Percentiles rank a stretch among this genome's conserved stretches.
Evolutionary conservation across 1,139 yeast genomes (phyloP).

Genomic region (Schwanniomyces etchellsii): DNA sequence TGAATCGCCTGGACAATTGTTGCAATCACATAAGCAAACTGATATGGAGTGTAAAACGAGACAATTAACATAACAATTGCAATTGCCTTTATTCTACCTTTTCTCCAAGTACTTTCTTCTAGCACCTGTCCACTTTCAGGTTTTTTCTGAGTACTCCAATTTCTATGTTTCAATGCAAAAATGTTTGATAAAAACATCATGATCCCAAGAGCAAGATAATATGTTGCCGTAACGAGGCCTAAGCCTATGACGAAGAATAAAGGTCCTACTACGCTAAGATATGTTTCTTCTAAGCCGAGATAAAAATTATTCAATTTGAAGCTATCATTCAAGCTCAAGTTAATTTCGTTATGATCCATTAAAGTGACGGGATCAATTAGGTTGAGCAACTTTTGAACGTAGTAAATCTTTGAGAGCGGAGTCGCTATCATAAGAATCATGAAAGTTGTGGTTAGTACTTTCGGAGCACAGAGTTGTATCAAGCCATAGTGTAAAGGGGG

Average conservation of each 20-base stretch:
- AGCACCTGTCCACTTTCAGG: background rate
- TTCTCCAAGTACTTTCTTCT: no score
- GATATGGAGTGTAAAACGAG: constrained; percentile 68
- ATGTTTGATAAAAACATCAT: background rate
- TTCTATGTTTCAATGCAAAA: background rate
- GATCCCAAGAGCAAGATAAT: constrained; percentile 9
- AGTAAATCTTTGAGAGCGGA: constrained; percentile 22
- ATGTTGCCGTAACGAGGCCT: constrained; percentile 35
- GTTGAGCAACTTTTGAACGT: constrained; percentile 19
- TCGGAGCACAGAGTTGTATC: constrained; percentile 19
- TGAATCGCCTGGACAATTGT: constrained; percentile 47
- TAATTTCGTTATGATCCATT: constrained; percentile 30
- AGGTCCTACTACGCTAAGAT: constrained; percentile 55
- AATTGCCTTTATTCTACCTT: constrained; percentile 5
- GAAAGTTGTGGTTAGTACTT: constrained; percentile 14
- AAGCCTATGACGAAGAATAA: constrained; percentile 49
- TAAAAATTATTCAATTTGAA: constrained; percentile 40
- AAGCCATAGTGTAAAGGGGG: constrained; percentile 50
- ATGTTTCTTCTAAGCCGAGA: constrained; percentile 60
- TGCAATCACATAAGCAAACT: constrained; percentile 62
- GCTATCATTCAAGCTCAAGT: constrained; percentile 16
- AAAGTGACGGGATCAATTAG: constrained; percentile 55
- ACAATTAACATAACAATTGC: constrained; percentile 35
- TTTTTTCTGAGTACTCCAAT: background rate
- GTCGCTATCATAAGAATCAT: constrained; percentile 26